phyloP scores from a whole-genome alignment of 345 rosid species.

The Linum usitatissimum region DNA sequence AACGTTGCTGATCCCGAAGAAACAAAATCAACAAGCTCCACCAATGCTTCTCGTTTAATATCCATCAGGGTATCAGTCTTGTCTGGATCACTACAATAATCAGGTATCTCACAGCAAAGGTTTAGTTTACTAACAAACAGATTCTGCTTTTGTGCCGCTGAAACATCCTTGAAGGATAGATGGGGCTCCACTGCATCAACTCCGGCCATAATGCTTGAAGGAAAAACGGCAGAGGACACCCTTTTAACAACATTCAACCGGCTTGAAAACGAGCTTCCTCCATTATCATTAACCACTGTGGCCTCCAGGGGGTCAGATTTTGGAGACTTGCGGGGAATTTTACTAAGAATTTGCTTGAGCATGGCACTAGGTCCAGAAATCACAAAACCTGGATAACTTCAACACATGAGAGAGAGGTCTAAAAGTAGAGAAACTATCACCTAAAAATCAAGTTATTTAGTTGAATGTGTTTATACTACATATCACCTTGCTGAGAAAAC shows the following conservation, averaged over 20 bases:
- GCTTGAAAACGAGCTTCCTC: conserved; percentile 47
- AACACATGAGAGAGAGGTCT: background rate
- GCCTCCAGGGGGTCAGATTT: conserved; percentile 39
- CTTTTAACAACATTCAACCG: conserved; percentile 65
- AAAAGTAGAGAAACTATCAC: no score
- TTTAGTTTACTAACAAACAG: conserved; percentile 64
- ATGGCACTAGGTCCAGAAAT: conserved; percentile 24
- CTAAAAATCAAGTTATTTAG: no score
- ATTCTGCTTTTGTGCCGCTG: conserved; percentile 56
- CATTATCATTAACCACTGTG: conserved; percentile 14
- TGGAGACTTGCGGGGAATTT: conserved; percentile 53
- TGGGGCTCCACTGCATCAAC: conserved; percentile 65
- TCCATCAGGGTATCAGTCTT: no score
- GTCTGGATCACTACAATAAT: no score
- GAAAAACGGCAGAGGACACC: conserved; percentile 76
- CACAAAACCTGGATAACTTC: conserved; percentile 12
- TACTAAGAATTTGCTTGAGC: conserved; percentile 74
- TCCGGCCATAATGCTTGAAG: conserved; percentile 61
- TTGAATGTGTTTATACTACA: no score
- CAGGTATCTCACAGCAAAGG: conserved; percentile 32
- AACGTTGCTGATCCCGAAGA: no score
- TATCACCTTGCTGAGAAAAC: no score
- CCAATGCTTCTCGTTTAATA: no score
- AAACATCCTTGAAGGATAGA: conserved; percentile 52
- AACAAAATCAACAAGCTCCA: no score